phyloP scores from a whole-genome alignment of 306 rosid genomes.

The Lathyrus aphaca region DNA sequence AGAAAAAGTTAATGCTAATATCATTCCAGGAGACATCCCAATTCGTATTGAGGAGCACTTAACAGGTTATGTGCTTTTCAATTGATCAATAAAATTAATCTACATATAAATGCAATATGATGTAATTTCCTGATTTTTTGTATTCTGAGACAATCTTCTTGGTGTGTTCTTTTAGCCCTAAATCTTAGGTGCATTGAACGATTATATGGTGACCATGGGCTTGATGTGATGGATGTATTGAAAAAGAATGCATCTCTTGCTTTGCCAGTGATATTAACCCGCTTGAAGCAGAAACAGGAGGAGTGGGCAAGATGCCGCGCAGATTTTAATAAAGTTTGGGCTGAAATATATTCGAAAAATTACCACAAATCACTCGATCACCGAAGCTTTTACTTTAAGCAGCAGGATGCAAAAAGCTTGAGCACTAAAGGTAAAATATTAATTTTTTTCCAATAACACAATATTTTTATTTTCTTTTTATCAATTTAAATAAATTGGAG shows the following conservation, averaged over 20 bases:
- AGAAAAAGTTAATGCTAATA: constrained; percentile 76
- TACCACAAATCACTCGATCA: constrained; percentile 98
- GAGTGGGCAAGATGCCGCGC: constrained; percentile 95
- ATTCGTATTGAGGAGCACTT: constrained; percentile 86
- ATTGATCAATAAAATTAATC: constrained; percentile 36
- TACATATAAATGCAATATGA: constrained; percentile 19
- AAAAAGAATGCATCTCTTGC: constrained; percentile 80
- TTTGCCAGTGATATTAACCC: constrained; percentile 84
- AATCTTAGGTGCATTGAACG: constrained; percentile 93
- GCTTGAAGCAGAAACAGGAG: constrained; percentile 97
- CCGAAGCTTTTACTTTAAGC: constrained; percentile 98
- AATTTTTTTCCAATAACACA: constrained; percentile 12
- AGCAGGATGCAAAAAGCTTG: constrained; percentile 90
- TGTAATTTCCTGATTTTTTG: constrained; percentile 31
- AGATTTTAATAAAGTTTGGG: constrained; percentile 93
- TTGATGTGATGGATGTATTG: constrained; percentile 95
- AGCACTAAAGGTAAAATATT: constrained; percentile 80
- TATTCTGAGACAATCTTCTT: constrained; percentile 38
- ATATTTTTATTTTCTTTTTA: constrained; percentile 14
- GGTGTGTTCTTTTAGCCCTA: constrained; percentile 58
- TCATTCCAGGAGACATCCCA: constrained; percentile 70
- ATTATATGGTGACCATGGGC: constrained; percentile 97
- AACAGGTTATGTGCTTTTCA: constrained; percentile 62
- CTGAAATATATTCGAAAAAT: constrained; percentile 88
- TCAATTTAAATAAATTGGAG: constrained; percentile 6